Conservation (phyloP, 2,329 filamentous ascomycete species). For the Diaporthe ilicicola region DNA sequence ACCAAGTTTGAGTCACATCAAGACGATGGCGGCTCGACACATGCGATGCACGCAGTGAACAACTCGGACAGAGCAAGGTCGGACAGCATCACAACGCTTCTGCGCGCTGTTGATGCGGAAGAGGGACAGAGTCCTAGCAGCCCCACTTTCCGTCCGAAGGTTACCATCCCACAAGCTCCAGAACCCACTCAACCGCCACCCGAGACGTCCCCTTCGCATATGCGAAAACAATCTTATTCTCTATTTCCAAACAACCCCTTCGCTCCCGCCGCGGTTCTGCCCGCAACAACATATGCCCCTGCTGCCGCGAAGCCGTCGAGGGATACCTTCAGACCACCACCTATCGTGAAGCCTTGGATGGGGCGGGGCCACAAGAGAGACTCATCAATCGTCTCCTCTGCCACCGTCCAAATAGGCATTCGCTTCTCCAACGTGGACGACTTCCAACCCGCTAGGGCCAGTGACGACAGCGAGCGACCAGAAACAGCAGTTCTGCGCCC, state of each 20-base stretch:
- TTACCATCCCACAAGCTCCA: constrained; percentile 36
- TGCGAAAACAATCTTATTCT: constrained; percentile 50
- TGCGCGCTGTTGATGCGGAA: constrained; percentile 14
- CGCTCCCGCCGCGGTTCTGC: constrained; percentile 48
- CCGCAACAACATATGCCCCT: constrained; percentile 57
- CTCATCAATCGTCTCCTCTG: constrained; percentile 70
- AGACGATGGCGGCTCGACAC: constrained; percentile 36
- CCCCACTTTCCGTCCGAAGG: constrained; percentile 27
- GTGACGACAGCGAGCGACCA: constrained; percentile 38
- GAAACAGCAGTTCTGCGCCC: constrained; percentile 37
- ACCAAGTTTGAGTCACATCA: constrained; percentile 53
- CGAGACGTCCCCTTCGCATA: constrained; percentile 38
- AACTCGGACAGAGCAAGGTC: not conserved
- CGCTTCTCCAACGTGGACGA: constrained; percentile 69
- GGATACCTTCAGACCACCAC: constrained; percentile 52
- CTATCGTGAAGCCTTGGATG: constrained; percentile 51
- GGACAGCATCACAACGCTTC: constrained; percentile 22
- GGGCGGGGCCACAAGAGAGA: constrained; percentile 60
- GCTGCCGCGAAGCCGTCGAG: constrained; percentile 31
- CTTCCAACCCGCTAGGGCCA: constrained; percentile 49
- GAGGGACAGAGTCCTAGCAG: not conserved
- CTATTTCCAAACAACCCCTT: constrained; percentile 48
- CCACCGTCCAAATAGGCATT: constrained; percentile 76
- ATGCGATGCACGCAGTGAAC: constrained; percentile 46
- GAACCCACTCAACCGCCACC: constrained; percentile 43